Conservation (phyloP, 2,329 filamentous ascomycete genomes). For the Ceratocystis ficicola region DNA sequence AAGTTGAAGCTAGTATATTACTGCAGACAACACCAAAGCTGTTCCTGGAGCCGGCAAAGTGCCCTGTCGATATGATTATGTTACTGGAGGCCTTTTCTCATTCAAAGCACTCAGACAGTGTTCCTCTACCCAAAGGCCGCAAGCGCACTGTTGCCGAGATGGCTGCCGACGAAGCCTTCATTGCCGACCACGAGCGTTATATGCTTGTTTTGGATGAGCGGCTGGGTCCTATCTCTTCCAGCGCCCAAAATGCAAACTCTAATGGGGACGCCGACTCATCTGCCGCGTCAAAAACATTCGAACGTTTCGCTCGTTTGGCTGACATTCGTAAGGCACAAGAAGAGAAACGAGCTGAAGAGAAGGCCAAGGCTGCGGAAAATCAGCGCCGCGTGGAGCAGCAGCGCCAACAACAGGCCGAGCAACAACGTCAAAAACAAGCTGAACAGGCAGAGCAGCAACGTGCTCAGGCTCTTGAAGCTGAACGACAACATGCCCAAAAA, state of each 20-base stretch:
- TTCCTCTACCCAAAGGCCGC: constrained; percentile 74
- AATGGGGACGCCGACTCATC: constrained; percentile 62
- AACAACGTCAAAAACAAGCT: constrained; percentile 34
- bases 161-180: constrained; percentile 84
- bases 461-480: constrained; percentile 30
- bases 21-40: constrained; percentile 62
- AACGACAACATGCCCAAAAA: constrained; percentile 21
- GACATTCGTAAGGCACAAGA: constrained; percentile 68
- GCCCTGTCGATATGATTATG: constrained; percentile 53
- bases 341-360: constrained; percentile 66
- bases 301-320: constrained; percentile 81
- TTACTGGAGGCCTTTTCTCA: constrained; percentile 62
- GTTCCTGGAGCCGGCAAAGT: constrained; percentile 63
- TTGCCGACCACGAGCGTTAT: constrained; percentile 77
- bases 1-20: constrained; percentile 65
- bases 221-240: constrained; percentile 48
- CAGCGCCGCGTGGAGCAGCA: constrained; percentile 42
- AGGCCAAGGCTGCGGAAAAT: constrained; percentile 51
- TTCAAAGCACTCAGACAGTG: constrained; percentile 61
- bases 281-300: constrained; percentile 60
- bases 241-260: constrained; percentile 44
- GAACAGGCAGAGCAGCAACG: constrained; percentile 38
- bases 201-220: constrained; percentile 90
- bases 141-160: constrained; percentile 93
- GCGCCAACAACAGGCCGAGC: constrained; percentile 36